Conservation (phyloP, 176 grass and related monocot species). For the Elaeis guineensis region DNA sequence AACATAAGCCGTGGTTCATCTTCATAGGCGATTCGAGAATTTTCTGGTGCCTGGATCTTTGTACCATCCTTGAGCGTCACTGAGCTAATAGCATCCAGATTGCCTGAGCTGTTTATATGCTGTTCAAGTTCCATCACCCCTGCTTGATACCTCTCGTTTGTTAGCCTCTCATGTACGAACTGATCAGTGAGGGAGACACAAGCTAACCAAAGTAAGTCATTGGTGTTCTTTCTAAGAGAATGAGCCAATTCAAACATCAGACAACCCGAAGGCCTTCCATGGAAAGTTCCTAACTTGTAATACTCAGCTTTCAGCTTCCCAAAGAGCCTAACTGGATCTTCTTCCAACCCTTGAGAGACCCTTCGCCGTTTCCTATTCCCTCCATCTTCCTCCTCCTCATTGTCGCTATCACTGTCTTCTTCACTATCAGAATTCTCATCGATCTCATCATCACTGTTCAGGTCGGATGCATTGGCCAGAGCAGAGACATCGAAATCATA, state of each 20-base stretch:
- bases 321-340: conserved; percentile 61
- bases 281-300: conserved; percentile 83
- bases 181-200: conserved; percentile 86
- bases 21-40: conserved; percentile 81
- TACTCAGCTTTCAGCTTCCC: conserved; percentile 56
- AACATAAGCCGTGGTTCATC: conserved; percentile 85
- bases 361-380: conserved; percentile 33
- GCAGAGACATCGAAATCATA: conserved; percentile 72
- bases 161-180: conserved; percentile 87
- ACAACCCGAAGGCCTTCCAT: conserved; percentile 81
- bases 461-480: conserved; percentile 68
- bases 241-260: conserved; percentile 88
- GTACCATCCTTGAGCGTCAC: conserved; percentile 89
- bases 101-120: conserved; percentile 74
- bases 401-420: conserved; percentile 32
- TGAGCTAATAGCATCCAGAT: conserved; percentile 41
- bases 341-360: conserved; percentile 23
- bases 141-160: conserved; percentile 82
- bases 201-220: conserved; percentile 83
- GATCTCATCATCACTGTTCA: conserved; percentile 33
- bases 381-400: conserved; percentile 24
- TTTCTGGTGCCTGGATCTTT: conserved; percentile 65
- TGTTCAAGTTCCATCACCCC: conserved; percentile 90
- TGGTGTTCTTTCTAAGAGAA: conserved; percentile 61
- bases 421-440: conserved; percentile 29